Percentiles rank a stretch among this genome's conserved stretches.
Conservation (phyloP, 2,329 filamentous ascomycete species). For the Venturia effusa region DNA sequence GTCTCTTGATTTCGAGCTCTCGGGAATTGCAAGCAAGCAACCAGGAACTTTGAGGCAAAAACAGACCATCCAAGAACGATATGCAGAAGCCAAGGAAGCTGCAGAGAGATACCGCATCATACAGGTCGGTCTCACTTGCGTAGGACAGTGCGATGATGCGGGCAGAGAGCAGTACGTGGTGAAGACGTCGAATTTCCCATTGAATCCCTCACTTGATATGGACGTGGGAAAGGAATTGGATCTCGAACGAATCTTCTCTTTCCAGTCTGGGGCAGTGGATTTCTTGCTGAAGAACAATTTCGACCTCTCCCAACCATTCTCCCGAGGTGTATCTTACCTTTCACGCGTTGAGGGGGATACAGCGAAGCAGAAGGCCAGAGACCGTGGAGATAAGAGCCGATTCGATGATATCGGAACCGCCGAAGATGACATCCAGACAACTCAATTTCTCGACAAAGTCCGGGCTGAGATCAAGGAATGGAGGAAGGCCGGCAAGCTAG, state of each 20-base stretch:
- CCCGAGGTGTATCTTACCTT: slow-evolving; percentile 49
- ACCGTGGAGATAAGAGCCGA: slow-evolving; percentile 31
- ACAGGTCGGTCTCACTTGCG: slow-evolving; percentile 56
- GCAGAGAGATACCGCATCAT: slow-evolving; percentile 54
- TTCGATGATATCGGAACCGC: slow-evolving; percentile 38
- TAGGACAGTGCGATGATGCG: slow-evolving; percentile 39
- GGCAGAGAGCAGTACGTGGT: slow-evolving; percentile 45
- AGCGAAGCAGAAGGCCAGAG: slow-evolving; percentile 34
- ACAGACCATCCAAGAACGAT: slow-evolving; percentile 48
- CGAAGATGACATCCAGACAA: slow-evolving; percentile 39
- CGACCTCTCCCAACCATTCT: slow-evolving; percentile 45
- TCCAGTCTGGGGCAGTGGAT: slow-evolving; percentile 48
- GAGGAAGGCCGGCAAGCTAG: slow-evolving; percentile 24
- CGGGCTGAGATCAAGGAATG: slow-evolving; percentile 37
- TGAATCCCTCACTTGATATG: slow-evolving; percentile 45
- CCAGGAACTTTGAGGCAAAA: slow-evolving; percentile 27
- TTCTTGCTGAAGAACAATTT: slow-evolving; percentile 51
- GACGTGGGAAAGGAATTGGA: slow-evolving; percentile 38
- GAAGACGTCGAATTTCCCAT: slow-evolving; percentile 53
- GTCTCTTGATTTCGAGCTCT: slow-evolving; percentile 56
- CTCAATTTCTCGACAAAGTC: slow-evolving; percentile 39
- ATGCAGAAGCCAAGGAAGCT: slow-evolving; percentile 47
- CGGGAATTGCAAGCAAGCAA: slow-evolving; percentile 43
- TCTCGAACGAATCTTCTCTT: slow-evolving; percentile 49
- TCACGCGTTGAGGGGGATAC: slow-evolving; percentile 46